Percentiles rank a stretch among this genome's conserved stretches.
These are phyloP conservation scores for Diaporthe caulivora DNA, from an alignment of 2,329 filamentous ascomycete species.

Conservation along the genomic window DNA sequence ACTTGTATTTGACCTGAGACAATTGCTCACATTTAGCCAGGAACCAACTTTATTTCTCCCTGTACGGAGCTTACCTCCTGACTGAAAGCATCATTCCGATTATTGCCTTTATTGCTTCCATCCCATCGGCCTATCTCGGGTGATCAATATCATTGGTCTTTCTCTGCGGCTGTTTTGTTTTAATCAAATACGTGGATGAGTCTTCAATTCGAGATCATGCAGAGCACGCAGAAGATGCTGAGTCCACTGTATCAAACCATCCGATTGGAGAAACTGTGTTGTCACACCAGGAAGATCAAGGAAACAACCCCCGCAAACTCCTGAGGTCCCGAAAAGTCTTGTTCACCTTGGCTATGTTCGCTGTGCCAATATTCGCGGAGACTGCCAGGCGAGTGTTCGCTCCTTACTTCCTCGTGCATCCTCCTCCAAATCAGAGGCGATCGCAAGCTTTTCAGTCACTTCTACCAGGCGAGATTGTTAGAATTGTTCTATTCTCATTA, in stretches of 20 bases:
- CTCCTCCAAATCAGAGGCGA: background rate
- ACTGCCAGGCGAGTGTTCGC: background rate
- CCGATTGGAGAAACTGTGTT: background rate
- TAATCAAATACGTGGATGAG: background rate
- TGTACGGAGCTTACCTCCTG: background rate
- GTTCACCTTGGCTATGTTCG: background rate
- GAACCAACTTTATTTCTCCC: slow-evolving; percentile 1
- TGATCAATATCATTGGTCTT: background rate
- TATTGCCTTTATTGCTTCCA: background rate
- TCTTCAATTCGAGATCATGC: background rate
- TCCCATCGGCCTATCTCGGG: background rate
- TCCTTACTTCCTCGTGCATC: background rate
- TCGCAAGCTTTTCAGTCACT: background rate
- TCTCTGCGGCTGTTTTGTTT: background rate
- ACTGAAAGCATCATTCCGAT: background rate
- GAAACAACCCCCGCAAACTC: background rate
- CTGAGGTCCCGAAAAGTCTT: background rate
- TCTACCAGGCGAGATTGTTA: background rate
- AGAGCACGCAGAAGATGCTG: background rate
- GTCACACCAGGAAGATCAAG: too few relatives aligned
- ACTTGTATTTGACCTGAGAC: fast-evolving
- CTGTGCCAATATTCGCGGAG: background rate
- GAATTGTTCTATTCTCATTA: background rate
- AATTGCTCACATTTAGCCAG: background rate
- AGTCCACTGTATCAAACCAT: background rate